phyloP scores from a whole-genome alignment of 2,329 filamentous ascomycete genomes.

The Ceratocystiopsis minuta region DNA sequence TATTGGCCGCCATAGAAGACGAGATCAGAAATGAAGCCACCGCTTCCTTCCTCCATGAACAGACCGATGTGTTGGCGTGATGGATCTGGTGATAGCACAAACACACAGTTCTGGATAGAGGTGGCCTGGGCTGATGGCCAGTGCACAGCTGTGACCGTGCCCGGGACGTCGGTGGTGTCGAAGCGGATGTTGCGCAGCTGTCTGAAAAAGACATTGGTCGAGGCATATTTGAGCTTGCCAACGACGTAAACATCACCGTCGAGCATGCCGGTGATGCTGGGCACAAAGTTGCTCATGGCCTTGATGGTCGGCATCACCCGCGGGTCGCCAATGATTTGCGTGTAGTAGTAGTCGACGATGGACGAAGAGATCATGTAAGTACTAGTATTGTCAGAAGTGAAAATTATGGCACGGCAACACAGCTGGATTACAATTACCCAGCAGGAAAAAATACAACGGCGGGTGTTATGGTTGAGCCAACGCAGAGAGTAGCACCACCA shows the following conservation, averaged over 20 bases:
- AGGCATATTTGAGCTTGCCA: constrained; percentile 25
- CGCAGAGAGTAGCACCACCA: constrained; percentile 12
- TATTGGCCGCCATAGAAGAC: constrained; percentile 52
- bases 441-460: constrained; percentile 11
- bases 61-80: constrained; percentile 37
- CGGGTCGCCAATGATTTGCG: constrained; percentile 10
- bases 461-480: constrained; percentile 9
- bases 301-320: constrained; percentile 12
- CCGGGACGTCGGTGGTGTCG: constrained; percentile 9
- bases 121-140: constrained; percentile 54
- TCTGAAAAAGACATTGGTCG: constrained; percentile 34
- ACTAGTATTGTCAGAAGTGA: constrained; percentile 2
- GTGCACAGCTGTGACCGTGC: constrained; percentile 24
- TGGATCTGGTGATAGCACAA: constrained; percentile 27
- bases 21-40: constrained; percentile 51
- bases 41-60: constrained; percentile 45
- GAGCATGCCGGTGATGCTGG: constrained; percentile 24
- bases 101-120: constrained; percentile 38
- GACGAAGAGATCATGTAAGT: constrained; percentile 11
- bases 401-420: too few species aligned
- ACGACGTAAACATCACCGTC: constrained; percentile 27
- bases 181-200: constrained; percentile 12
- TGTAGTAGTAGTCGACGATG: constrained; percentile 12
- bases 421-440: constrained; percentile 1
- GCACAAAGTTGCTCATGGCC: constrained; percentile 24